phyloP scores from a whole-genome alignment of 1,139 yeast genomes.

The Yamadazyma kanchanaburiensis region DNA sequence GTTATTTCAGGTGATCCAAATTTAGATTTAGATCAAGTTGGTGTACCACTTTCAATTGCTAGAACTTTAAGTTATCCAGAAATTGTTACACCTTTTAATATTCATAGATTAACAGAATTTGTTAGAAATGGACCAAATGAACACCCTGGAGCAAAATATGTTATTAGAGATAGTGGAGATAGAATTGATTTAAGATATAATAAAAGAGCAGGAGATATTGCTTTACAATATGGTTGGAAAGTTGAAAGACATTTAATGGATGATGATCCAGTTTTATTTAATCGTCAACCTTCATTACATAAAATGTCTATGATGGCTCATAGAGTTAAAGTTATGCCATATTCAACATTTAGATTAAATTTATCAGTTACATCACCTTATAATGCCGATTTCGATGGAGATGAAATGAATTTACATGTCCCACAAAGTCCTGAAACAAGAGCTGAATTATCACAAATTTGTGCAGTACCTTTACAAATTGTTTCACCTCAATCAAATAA shows the following conservation, averaged over 20 bases:
- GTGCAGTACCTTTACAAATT: constrained; percentile 96
- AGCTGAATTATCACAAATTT: constrained; percentile 90
- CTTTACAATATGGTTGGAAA: constrained; percentile 97
- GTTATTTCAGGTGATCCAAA: constrained; percentile 99
- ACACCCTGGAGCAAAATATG: constrained; percentile 99
- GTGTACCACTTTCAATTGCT: constrained; percentile 96
- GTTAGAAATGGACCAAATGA: constrained; percentile 98
- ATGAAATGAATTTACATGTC: constrained; percentile 99
- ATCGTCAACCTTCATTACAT: constrained; percentile 98
- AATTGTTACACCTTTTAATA: constrained; percentile 95
- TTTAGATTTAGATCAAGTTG: constrained; percentile 94
- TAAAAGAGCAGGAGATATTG: constrained; percentile 97
- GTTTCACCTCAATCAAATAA: constrained; percentile 98
- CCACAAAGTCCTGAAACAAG: constrained; percentile 98
- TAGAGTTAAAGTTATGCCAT: constrained; percentile 97
- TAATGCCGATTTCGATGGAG: constrained; percentile 99
- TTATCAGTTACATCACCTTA: constrained; percentile 97
- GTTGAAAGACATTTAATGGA: constrained; percentile 98
- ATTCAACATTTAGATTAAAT: constrained; percentile 94
- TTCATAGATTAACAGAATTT: constrained; percentile 84
- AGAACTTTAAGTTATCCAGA: constrained; percentile 95
- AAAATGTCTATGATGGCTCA: constrained; percentile 99
- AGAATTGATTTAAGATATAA: constrained; percentile 96
- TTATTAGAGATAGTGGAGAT: constrained; percentile 96
- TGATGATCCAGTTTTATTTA: constrained; percentile 94